Evolutionary conservation across 2,329 filamentous ascomycete species (phyloP).

Genomic region (Rugonectria rugulosa): DNA sequence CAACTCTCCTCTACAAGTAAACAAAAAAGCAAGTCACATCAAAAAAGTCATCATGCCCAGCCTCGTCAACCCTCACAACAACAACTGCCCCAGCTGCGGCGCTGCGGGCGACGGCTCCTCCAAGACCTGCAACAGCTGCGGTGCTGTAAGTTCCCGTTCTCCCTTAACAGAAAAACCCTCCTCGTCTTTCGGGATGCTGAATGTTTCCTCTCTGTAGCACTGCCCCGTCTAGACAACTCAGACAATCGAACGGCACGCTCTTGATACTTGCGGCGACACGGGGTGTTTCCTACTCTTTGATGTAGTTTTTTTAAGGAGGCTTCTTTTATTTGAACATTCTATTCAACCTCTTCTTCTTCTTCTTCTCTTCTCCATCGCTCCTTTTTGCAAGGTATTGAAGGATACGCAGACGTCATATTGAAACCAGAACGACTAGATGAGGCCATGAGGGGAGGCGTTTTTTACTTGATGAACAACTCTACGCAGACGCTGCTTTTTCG

Average conservation of each 20-base stretch:
- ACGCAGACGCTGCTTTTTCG: not conserved
- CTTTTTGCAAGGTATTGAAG: no score
- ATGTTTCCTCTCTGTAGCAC: constrained; percentile 19
- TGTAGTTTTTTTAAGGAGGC: constrained; percentile 13
- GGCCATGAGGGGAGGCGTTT: no score
- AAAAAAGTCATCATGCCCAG: no score
- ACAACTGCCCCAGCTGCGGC: constrained; percentile 65
- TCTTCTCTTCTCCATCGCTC: no score
- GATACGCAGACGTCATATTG: no score
- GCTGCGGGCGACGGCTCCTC: constrained; percentile 50
- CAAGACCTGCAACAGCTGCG: constrained; percentile 65
- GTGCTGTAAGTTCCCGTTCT: constrained; percentile 56
- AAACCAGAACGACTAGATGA: no score
- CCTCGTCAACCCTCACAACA: constrained; percentile 47
- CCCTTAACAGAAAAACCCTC: not conserved
- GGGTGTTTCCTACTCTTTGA: not conserved
- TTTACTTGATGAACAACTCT: no score
- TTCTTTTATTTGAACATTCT: no score
- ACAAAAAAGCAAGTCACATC: no score
- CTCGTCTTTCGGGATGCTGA: no score
- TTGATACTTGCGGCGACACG: not conserved
- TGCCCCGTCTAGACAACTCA: constrained; percentile 35
- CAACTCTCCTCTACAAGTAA: no score
- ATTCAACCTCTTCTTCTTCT: not conserved
- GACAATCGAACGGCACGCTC: not conserved